Conservation (phyloP, 2,329 filamentous ascomycete species). For the Colletotrichum sp. region DNA sequence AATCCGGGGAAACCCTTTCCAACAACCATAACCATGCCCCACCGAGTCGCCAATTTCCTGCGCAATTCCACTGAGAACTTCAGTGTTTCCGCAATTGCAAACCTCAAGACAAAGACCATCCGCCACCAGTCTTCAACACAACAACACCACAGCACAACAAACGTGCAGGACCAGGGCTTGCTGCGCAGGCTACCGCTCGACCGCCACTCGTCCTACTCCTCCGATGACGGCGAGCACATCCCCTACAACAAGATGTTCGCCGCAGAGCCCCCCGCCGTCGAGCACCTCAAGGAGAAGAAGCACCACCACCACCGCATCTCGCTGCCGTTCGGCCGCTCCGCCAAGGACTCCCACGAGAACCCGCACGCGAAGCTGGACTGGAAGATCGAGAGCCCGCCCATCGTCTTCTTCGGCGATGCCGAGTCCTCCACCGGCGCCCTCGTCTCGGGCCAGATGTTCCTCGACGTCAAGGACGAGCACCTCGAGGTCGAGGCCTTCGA, state of each 20-base stretch:
- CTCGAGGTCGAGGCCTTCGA: constrained; percentile 66
- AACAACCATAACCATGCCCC: constrained; percentile 51
- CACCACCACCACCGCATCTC: constrained; percentile 43
- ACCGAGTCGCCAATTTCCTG: constrained; percentile 63
- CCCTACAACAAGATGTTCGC: constrained; percentile 21
- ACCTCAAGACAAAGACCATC: constrained; percentile 52
- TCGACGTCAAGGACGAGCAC: constrained; percentile 71
- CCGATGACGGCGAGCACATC: constrained; percentile 21
- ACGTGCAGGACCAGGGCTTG: constrained; percentile 9
- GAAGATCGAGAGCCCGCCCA: constrained; percentile 83
- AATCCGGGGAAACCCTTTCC: constrained; percentile 5
- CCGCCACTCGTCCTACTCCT: constrained; percentile 20
- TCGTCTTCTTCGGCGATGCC: constrained; percentile 81
- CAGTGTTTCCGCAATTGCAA: constrained; percentile 40
- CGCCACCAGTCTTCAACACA: constrained; percentile 24
- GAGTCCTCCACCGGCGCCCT: constrained; percentile 82
- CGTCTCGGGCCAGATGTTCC: constrained; percentile 80
- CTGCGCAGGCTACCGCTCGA: constrained; percentile 8
- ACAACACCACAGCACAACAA: background rate
- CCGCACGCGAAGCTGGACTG: constrained; percentile 52
- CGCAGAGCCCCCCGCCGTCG: constrained; percentile 15
- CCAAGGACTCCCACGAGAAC: constrained; percentile 43
- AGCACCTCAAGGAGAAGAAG: constrained; percentile 34
- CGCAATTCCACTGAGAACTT: constrained; percentile 58
- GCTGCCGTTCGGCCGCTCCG: constrained; percentile 39